Conservation (phyloP, 345 rosid genomes). For the Gossypium rotundifolium region DNA sequence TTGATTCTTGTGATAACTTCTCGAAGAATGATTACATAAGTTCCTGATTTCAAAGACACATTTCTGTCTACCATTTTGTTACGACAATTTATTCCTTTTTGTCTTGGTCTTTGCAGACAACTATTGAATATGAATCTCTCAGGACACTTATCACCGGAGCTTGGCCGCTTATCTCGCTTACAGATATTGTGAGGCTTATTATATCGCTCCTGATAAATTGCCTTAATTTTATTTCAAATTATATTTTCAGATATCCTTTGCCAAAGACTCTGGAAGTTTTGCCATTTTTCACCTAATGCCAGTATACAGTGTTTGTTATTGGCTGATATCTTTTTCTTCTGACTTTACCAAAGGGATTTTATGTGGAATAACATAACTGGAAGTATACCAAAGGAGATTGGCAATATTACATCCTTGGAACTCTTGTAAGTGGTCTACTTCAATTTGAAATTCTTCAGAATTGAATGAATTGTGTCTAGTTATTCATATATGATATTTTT, state of each 20-base stretch:
- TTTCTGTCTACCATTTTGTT: background rate
- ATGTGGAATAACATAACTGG: slow-evolving; percentile 92
- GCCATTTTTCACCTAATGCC: background rate
- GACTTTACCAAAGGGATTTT: slow-evolving; percentile 56
- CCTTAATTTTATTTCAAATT: background rate
- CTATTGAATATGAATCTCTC: slow-evolving; percentile 63
- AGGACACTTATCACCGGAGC: slow-evolving; percentile 75
- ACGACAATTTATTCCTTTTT: background rate
- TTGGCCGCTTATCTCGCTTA: slow-evolving; percentile 61
- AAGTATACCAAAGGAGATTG: slow-evolving; percentile 85
- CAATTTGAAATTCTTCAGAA: background rate
- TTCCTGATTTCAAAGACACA: background rate
- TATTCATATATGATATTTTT: slow-evolving; percentile 19
- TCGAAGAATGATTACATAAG: background rate
- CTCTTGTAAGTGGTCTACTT: slow-evolving; percentile 65
- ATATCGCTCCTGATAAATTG: background rate
- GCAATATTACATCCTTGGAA: slow-evolving; percentile 57
- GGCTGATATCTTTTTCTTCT: slow-evolving; percentile 10
- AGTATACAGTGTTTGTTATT: background rate
- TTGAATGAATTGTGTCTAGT: slow-evolving; percentile 3
- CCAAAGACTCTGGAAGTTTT: background rate
- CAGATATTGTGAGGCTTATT: slow-evolving; percentile 50
- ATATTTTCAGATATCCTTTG: background rate
- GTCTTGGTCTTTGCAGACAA: slow-evolving; percentile 49
- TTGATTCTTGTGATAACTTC: background rate